Conservation (phyloP, 495 filamentous ascomycete genomes). For the Xylona heveae region DNA sequence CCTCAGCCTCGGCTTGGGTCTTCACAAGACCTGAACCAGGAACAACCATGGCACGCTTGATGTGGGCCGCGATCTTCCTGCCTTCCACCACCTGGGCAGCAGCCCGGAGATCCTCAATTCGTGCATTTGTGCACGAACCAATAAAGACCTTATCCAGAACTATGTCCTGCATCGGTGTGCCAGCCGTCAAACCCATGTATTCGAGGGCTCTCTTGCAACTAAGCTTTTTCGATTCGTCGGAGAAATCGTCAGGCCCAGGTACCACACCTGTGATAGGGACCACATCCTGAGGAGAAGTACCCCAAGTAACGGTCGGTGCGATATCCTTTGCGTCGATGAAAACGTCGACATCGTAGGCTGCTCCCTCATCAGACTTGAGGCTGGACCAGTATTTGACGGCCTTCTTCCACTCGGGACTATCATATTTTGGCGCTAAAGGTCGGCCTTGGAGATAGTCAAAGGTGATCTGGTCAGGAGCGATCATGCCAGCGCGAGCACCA, state of each 20-base stretch:
- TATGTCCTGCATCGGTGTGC: conserved; percentile 80
- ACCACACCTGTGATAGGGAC: conserved; percentile 80
- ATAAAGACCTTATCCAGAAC: conserved; percentile 91
- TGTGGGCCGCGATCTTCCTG: conserved; percentile 61
- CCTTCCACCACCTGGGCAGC: conserved; percentile 73
- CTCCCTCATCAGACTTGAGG: conserved; percentile 63
- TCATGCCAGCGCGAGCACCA: conserved; percentile 88
- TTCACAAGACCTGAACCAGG: conserved; percentile 92
- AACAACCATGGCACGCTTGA: conserved; percentile 89
- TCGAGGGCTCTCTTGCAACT: conserved; percentile 65
- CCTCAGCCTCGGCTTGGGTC: conserved; percentile 76
- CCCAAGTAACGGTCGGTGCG: conserved; percentile 85
- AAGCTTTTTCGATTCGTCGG: conserved; percentile 51
- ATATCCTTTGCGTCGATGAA: conserved; percentile 85
- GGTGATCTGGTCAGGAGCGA: conserved; percentile 83
- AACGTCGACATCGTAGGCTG: conserved; percentile 71
- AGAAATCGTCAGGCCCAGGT: conserved; percentile 71
- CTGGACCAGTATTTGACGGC: conserved; percentile 77
- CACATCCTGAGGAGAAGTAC: conserved; percentile 90
- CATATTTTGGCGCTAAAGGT: conserved; percentile 68
- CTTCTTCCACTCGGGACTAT: conserved; percentile 73
- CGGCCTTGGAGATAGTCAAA: conserved; percentile 86
- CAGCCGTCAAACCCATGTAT: conserved; percentile 83
- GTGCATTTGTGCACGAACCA: conserved; percentile 90
- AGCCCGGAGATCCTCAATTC: conserved; percentile 87